Evolutionary conservation across 2,329 filamentous ascomycete genomes (phyloP), one percentile per base, ranked within the genome.

Genomic region (Nakataea oryzae): DNA sequence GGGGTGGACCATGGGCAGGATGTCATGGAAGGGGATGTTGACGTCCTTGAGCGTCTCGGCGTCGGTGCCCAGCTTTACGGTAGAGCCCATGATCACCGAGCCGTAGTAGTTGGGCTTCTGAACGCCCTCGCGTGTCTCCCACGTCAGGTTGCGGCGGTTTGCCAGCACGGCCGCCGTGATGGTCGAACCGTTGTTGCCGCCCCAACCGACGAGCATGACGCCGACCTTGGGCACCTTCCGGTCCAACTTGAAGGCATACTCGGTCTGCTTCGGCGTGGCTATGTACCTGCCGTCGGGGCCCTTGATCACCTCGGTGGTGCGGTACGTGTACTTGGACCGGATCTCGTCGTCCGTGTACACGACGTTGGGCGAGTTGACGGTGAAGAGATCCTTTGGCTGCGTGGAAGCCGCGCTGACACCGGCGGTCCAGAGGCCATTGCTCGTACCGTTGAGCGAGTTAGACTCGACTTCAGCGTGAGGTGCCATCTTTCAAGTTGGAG

Each of bases 181-280:
- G 63, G 95, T 99, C 67, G 91, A 91, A 67, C 95, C 95, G 74
- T 99, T 99, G 86, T 99, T 99, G 72, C 95, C 95, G 77, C 95
- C 95, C 86, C 89, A 93, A 66, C 95, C 95, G 68, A 99, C 93
- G 67, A 99, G 84, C 95, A 99, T 97, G 80, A 97, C 85, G 73
- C 95, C 95, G 68, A 91, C 85, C 83, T 93, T 96, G 77, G 92
- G 91, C 64, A 97, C 85, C 77, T 90, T 90, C 75, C 93, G 91
- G 74, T 96, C 89, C 72, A 95, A 90, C 84, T 96, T 96, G 89
- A 99, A 97, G 81, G 97, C 89, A 76, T 97, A 99, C 69, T 88
- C 79, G 66, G 90, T 95, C 79, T 96, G 89, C 77, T 90, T 90
- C 71, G 95, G 95, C 65, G 85, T 87, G 64, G 92, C 95, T 64